phyloP scores from a whole-genome alignment of 768 basidiomycete species.

The Collybia sp. region DNA sequence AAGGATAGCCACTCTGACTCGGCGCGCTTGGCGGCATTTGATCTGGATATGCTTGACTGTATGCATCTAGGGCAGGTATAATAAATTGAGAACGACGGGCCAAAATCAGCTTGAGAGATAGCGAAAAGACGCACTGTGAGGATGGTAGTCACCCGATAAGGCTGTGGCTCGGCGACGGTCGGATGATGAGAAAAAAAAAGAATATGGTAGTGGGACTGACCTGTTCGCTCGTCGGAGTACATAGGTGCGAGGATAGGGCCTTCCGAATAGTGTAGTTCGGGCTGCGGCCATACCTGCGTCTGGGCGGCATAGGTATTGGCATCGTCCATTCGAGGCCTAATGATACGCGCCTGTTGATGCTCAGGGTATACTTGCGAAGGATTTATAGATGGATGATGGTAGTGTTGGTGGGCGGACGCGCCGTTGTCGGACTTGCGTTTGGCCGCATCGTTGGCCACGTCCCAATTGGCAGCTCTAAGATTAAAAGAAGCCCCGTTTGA shows the following conservation, averaged over 20 bases:
- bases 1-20: slow-evolving; percentile 21
- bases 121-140: slow-evolving; percentile 26
- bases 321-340: slow-evolving; percentile 25
- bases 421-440: slow-evolving; percentile 30
- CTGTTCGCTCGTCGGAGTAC: slow-evolving; percentile 56
- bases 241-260: slow-evolving; percentile 39
- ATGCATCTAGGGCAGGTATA: slow-evolving; percentile 8
- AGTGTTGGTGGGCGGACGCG: slow-evolving; percentile 28
- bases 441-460: slow-evolving; percentile 22
- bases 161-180: slow-evolving; percentile 22
- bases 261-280: slow-evolving; percentile 31
- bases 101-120: background rate
- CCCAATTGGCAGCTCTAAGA: slow-evolving; percentile 63
- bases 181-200: slow-evolving; percentile 6
- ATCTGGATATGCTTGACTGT: slow-evolving; percentile 25
- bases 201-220: slow-evolving; percentile 27
- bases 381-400: slow-evolving; percentile 15
- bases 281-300: slow-evolving; percentile 23
- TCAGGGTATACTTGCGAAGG: slow-evolving; percentile 17
- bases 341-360: slow-evolving; percentile 25
- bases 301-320: slow-evolving; percentile 22
- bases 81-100: background rate
- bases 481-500: slow-evolving; percentile 33
- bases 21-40: slow-evolving; percentile 22
- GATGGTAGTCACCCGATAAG: slow-evolving; percentile 36